A percentile compares a stretch with the other conserved stretches of the same genome.
phyloP scores from a whole-genome alignment of 2,329 filamentous ascomycete species.

The Taxawa tesnikishii region DNA sequence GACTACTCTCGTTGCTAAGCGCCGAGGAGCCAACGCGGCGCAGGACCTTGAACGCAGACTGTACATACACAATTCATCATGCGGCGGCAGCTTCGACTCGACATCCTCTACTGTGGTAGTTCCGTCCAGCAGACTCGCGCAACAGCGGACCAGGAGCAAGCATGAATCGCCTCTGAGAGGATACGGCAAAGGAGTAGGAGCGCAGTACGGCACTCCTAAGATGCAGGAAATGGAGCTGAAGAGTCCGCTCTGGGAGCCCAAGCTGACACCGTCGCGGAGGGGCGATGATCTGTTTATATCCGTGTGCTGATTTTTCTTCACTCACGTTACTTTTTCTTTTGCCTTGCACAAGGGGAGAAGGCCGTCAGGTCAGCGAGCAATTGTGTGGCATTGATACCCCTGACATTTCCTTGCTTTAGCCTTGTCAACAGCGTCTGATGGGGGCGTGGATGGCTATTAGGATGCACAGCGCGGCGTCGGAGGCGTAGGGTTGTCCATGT shows the following conservation, averaged over 20 bases:
- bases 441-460: too few relatives aligned
- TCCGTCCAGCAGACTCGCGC: too few relatives aligned
- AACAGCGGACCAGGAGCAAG: conserved; percentile 5
- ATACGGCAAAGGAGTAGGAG: conserved; percentile 11
- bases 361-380: too few relatives aligned
- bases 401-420: too few relatives aligned
- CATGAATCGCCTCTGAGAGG: conserved; percentile 17
- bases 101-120: conserved; percentile 9
- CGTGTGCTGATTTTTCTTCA: too few relatives aligned
- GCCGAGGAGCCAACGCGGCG: conserved; percentile 21
- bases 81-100: conserved; percentile 6
- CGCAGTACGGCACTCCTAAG: conserved; percentile 2
- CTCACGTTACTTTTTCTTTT: too few relatives aligned
- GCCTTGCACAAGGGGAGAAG: too few relatives aligned
- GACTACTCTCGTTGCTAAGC: conserved; percentile 22
- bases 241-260: conserved; percentile 48
- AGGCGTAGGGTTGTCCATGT: too few relatives aligned
- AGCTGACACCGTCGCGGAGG: conserved; percentile 52
- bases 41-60: conserved; percentile 23
- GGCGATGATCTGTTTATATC: conserved; percentile 50
- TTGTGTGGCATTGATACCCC: too few relatives aligned
- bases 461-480: too few relatives aligned
- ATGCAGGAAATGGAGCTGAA: conserved; percentile 10
- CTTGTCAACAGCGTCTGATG: too few relatives aligned
- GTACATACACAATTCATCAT: conserved; percentile 10